A percentile compares a stretch with the other conserved stretches of the same genome.
These are phyloP conservation scores for Boehmeria nivea DNA, from an alignment of 306 rosid species.

Conservation along the genomic window DNA sequence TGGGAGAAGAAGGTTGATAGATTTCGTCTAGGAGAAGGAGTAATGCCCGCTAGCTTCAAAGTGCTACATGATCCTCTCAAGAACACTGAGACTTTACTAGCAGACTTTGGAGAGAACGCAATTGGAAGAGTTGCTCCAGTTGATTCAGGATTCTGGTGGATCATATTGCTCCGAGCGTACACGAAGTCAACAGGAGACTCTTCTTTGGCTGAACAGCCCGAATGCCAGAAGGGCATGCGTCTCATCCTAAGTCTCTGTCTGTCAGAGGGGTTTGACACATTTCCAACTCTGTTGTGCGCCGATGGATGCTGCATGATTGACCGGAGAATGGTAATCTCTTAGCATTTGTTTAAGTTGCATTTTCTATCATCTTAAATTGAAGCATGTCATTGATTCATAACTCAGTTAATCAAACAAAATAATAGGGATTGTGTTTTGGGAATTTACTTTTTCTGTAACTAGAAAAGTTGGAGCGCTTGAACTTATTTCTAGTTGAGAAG, in stretches of 20 bases:
- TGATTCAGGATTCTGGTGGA: conserved; percentile 99
- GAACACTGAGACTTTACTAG: conserved; percentile 63
- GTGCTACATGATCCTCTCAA: conserved; percentile 73
- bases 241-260: conserved; percentile 77
- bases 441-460: too few relatives aligned
- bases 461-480: too few relatives aligned
- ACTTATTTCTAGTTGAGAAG: too few relatives aligned
- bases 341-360: conserved; percentile 3
- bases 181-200: conserved; percentile 85
- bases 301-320: conserved; percentile 98
- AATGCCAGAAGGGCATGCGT: conserved; percentile 96
- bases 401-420: too few relatives aligned
- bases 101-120: conserved; percentile 96
- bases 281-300: conserved; percentile 93
- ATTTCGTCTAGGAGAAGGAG: conserved; percentile 90
- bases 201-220: conserved; percentile 78
- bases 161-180: conserved; percentile 84
- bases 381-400: conserved; percentile 6
- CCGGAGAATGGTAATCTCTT: conserved; percentile 83
- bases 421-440: too few relatives aligned
- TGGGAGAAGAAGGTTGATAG: conserved; percentile 91
- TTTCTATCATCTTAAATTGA: conserved; percentile 5
- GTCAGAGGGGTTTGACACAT: conserved; percentile 89
- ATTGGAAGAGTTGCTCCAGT: conserved; percentile 99
- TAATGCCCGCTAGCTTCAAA: conserved; percentile 97